A percentile compares a stretch with the other conserved stretches of the same genome.
Evolutionary conservation across 345 rosid genomes (phyloP).

Genomic region (Crucihimalaya himalaica): DNA sequence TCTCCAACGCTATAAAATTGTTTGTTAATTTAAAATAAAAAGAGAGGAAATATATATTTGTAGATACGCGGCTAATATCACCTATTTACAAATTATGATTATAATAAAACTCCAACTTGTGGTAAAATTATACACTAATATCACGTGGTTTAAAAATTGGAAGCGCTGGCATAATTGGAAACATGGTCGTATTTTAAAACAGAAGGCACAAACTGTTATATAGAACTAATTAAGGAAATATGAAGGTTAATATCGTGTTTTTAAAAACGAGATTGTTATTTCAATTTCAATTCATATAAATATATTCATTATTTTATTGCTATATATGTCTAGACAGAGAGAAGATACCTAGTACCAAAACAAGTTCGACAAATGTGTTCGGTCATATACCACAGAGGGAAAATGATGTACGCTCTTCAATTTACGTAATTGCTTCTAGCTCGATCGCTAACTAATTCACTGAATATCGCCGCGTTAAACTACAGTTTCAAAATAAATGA

Average conservation of each 20-base stretch:
- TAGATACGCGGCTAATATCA: constrained; percentile 14
- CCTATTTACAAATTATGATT: neutral
- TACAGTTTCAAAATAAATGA: neutral
- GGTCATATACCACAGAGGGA: too few species aligned
- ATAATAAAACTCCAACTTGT: constrained; percentile 20
- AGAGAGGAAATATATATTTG: constrained; percentile 5
- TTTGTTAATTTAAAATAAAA: neutral
- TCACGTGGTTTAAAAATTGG: neutral
- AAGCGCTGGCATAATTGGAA: neutral
- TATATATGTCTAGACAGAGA: neutral
- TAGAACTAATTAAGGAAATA: neutral
- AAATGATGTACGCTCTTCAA: too few species aligned
- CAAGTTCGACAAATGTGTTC: neutral
- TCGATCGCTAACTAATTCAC: neutral
- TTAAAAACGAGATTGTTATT: neutral
- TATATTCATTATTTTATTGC: too few species aligned
- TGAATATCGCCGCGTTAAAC: neutral
- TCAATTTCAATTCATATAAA: neutral
- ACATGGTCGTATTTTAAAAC: too few species aligned
- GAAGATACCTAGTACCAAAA: neutral
- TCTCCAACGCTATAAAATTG: neutral
- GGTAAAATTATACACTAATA: neutral
- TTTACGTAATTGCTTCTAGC: too few species aligned
- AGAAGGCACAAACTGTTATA: too few species aligned
- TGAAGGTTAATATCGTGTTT: neutral